phyloP scores from a whole-genome alignment of 2,329 filamentous ascomycete genomes.

The Xylaria sp. region DNA sequence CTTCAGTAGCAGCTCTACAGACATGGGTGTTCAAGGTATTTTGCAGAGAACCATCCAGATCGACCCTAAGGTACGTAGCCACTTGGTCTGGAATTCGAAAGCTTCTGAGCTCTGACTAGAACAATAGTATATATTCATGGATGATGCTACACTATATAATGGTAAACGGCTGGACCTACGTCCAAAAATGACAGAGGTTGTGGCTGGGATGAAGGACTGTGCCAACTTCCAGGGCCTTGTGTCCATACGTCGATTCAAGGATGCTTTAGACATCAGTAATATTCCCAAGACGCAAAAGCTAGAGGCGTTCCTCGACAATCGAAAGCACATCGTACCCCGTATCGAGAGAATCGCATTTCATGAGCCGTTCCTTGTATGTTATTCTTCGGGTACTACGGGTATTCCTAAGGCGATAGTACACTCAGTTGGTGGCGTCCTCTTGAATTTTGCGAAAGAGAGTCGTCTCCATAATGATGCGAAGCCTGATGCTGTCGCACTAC shows the following conservation, averaged over 20 bases:
- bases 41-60: conserved; percentile 80
- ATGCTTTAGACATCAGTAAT: conserved; percentile 66
- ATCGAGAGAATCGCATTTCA: conserved; percentile 74
- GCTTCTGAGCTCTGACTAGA: background rate
- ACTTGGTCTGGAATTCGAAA: background rate
- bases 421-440: conserved; percentile 71
- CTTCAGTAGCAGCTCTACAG: conserved; percentile 81
- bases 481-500: conserved; percentile 58
- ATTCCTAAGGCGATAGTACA: conserved; percentile 89
- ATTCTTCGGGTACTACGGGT: conserved; percentile 84
- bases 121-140: conserved; percentile 77
- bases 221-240: conserved; percentile 72
- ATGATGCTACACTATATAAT: conserved; percentile 83
- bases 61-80: conserved; percentile 67
- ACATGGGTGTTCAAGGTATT: conserved; percentile 84
- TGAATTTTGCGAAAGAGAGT: conserved; percentile 69
- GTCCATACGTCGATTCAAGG: conserved; percentile 72
- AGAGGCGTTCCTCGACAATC: conserved; percentile 56
- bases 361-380: conserved; percentile 82
- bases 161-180: conserved; percentile 78
- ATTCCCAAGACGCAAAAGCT: conserved; percentile 62
- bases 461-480: conserved; percentile 59
- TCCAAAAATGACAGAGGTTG: conserved; percentile 75
- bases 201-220: conserved; percentile 70
- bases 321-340: conserved; percentile 53